These are phyloP conservation scores for Trametes cingulata DNA, from an alignment of 768 basidiomycete species.

Conservation along the genomic window DNA sequence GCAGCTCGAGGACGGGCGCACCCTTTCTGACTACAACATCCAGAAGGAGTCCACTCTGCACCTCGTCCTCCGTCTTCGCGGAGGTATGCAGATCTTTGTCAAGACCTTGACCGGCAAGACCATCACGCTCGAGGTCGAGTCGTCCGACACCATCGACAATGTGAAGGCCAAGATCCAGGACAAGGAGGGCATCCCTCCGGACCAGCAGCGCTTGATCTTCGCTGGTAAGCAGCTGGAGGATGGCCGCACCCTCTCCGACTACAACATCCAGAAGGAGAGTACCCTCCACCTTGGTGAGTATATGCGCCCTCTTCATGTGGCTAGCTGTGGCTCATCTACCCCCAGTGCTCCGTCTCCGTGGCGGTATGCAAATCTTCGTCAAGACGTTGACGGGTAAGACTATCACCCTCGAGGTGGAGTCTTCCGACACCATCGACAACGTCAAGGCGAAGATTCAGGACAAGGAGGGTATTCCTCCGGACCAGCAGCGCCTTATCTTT, in stretches of 20 bases:
- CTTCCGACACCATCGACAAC: constrained; percentile 89
- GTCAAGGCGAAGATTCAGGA: constrained; percentile 82
- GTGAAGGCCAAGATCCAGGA: constrained; percentile 39
- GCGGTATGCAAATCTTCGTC: constrained; percentile 89
- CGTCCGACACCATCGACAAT: constrained; percentile 38
- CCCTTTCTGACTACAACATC: constrained; percentile 87
- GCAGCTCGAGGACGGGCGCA: constrained; percentile 93
- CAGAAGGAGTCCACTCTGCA: constrained; percentile 96
- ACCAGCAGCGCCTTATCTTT: constrained; percentile 88
- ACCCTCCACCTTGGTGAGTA: constrained; percentile 63
- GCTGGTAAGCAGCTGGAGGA: constrained; percentile 57
- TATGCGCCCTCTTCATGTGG: constrained; percentile 1
- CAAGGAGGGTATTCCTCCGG: constrained; percentile 80
- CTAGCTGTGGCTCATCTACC: not conserved
- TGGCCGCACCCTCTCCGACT: constrained; percentile 50
- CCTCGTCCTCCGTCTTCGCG: constrained; percentile 40
- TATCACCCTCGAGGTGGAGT: constrained; percentile 90
- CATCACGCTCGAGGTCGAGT: constrained; percentile 40
- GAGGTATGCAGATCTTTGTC: constrained; percentile 39
- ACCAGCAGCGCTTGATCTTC: constrained; percentile 38
- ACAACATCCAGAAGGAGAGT: constrained; percentile 89
- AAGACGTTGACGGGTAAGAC: constrained; percentile 89
- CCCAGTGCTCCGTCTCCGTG: constrained; percentile 77
- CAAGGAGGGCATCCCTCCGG: constrained; percentile 39
- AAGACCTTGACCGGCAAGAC: constrained; percentile 39